These are phyloP conservation scores for Chaetomium cochliodes DNA, from an alignment of 495 filamentous ascomycete genomes.

Conservation along the genomic window DNA sequence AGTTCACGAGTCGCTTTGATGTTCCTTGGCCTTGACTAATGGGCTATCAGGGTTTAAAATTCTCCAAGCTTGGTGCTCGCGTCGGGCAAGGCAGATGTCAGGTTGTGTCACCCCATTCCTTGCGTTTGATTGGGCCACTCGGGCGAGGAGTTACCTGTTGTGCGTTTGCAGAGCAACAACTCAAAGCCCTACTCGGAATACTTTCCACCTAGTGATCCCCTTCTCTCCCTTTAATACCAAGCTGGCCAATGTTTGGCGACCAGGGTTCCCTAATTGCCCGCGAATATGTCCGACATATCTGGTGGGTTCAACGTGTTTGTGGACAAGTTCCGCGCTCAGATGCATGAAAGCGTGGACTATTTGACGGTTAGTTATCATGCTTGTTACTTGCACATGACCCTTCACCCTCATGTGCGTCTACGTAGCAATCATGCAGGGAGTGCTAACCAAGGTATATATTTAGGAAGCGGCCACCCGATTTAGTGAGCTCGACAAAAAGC, in stretches of 20 bases:
- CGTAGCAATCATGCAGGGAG: not conserved
- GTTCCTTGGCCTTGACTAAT: not conserved
- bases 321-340: not conserved
- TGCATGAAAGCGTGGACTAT: not conserved
- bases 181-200: too few relatives aligned
- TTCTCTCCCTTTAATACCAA: not conserved
- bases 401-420: not conserved
- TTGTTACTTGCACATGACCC: not conserved
- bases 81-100: not conserved
- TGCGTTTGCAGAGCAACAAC: not conserved
- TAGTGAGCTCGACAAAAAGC: conserved; percentile 12
- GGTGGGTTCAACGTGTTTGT: not conserved
- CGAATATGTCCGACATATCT: not conserved
- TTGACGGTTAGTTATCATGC: not conserved
- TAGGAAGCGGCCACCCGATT: not conserved
- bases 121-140: not conserved
- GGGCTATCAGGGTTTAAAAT: not conserved
- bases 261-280: not conserved
- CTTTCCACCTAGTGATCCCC: not conserved
- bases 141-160: not conserved
- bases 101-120: not conserved
- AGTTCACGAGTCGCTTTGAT: too few relatives aligned
- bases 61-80: not conserved
- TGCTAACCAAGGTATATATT: not conserved
- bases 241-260: not conserved